phyloP scores from a whole-genome alignment of 148 eudicot genomes.

The Mesembryanthemum crystallinum region DNA sequence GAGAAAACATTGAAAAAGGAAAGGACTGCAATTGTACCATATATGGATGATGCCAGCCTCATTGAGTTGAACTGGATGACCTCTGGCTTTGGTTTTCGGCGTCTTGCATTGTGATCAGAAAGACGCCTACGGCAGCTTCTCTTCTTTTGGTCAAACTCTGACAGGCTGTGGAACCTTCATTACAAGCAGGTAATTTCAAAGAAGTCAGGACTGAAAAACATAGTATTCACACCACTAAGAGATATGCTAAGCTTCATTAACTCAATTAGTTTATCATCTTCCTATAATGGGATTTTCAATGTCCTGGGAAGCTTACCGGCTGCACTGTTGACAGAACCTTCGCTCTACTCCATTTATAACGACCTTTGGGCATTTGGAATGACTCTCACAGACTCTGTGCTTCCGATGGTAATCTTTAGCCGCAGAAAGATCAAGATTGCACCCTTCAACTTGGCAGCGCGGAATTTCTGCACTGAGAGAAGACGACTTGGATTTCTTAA shows the following conservation, averaged over 20 bases:
- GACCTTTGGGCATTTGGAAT: conserved; percentile 77
- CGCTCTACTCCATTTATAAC: conserved; percentile 73
- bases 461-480: conserved; percentile 37
- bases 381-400: conserved; percentile 81
- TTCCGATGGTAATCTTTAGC: conserved; percentile 87
- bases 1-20: conserved; percentile 14
- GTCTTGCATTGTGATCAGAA: conserved; percentile 90
- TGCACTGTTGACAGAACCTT: conserved; percentile 97
- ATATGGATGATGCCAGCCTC: conserved; percentile 50
- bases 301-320: conserved; percentile 57
- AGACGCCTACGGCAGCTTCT: conserved; percentile 94
- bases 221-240: not conserved
- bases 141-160: conserved; percentile 89
- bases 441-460: conserved; percentile 86
- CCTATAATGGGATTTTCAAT: not conserved
- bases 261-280: not conserved
- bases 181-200: conserved; percentile 7
- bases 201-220: not conserved
- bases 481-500: conserved; percentile 54
- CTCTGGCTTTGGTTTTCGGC: conserved; percentile 81
- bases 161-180: conserved; percentile 76
- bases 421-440: conserved; percentile 74
- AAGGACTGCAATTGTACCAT: conserved; percentile 35
- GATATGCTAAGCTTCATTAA: not conserved
- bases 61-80: conserved; percentile 57